A percentile compares a stretch with the other conserved stretches of the same genome.
These are phyloP conservation scores for Huiozyma naganishii DNA, from an alignment of 805 yeast genomes.

Conservation along the genomic window DNA sequence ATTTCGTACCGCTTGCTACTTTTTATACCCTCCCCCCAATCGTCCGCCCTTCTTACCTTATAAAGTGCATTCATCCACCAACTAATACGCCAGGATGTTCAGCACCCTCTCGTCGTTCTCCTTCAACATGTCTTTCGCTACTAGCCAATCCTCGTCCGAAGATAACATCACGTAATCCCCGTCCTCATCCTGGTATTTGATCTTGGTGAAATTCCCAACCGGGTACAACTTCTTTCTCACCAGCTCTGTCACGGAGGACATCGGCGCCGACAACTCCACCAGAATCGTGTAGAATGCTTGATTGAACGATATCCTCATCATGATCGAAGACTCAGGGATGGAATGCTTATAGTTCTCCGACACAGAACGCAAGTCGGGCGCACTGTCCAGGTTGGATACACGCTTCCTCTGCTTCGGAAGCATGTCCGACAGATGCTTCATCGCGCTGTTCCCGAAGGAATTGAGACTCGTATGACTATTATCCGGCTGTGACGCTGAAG, in stretches of 20 bases:
- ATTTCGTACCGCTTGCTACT: background rate
- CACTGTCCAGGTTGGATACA: slow-evolving; percentile 16
- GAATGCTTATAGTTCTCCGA: slow-evolving; percentile 32
- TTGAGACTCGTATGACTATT: slow-evolving; percentile 21
- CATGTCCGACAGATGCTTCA: slow-evolving; percentile 22
- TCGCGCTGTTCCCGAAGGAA: slow-evolving; percentile 14
- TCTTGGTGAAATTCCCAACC: slow-evolving; percentile 40
- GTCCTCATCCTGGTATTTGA: slow-evolving; percentile 88
- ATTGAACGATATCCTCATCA: slow-evolving; percentile 34
- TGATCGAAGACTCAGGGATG: slow-evolving; percentile 29
- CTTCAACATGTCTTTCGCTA: slow-evolving; percentile 64
- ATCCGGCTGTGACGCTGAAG: background rate
- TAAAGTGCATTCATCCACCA: too few species aligned
- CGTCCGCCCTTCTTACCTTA: too few species aligned
- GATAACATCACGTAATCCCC: slow-evolving; percentile 84
- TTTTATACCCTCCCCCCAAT: too few species aligned
- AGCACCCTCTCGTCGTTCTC: slow-evolving; percentile 40
- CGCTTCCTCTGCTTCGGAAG: slow-evolving; percentile 14
- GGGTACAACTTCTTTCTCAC: slow-evolving; percentile 47
- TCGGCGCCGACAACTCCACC: slow-evolving; percentile 42
- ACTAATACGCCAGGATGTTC: slow-evolving; percentile 29
- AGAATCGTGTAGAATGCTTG: slow-evolving; percentile 52
- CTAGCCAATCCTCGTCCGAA: slow-evolving; percentile 77
- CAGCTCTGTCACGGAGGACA: slow-evolving; percentile 44
- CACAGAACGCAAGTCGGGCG: slow-evolving; percentile 27